Evolutionary conservation across 768 basidiomycete genomes (phyloP), one percentile per base, ranked within the genome.

Genomic region (Sistotremastrum niveocremeum): DNA sequence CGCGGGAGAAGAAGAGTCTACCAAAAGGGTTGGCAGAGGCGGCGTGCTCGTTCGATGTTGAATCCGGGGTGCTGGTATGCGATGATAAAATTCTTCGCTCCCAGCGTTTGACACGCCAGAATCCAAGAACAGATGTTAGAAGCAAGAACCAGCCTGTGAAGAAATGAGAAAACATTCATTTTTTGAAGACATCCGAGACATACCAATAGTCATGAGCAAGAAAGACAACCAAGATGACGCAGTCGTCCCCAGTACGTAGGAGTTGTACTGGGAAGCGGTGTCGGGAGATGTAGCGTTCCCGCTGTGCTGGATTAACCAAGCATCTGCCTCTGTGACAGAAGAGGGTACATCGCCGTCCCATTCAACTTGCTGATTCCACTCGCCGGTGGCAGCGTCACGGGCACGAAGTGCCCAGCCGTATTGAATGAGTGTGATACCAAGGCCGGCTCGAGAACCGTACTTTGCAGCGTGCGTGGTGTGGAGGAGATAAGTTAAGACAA

Each of bases 341-440:
- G 30, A 20, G 28, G 34, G 12, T 6, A 30, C 32, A 44, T 44
- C 47, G 31, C 41, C 50, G 28, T 49, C 47, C 30, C 10, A 10
- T 48, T 31, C 53, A 44, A 35, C 53, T 50, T 33, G 54, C 57
- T 36, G 51, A 61, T 47, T 50, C 42, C 12, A 54, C 52, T 53
- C 55, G 6, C 42, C 56, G 10, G 44, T n/a, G 37, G 56, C 48
- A 43, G 46, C 35, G 51, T 53, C 56, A 39, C 65, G 53, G 51
- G 61, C 60, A 52, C 62, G 52, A 8, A 53, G 54, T 36, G 59
- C 60, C 8, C 60, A 77, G 1, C 93, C 94, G 54, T 81, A 88
- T 57, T 97, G 94, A 51, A 97, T 93, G 49, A 97, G 68, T 0
- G 89, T 98, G 54, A 95, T 71, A 11, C 94, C 94, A n/a, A 99